Conservation (phyloP, 2,329 filamentous ascomycete genomes). For the Diaporthe destruens region DNA sequence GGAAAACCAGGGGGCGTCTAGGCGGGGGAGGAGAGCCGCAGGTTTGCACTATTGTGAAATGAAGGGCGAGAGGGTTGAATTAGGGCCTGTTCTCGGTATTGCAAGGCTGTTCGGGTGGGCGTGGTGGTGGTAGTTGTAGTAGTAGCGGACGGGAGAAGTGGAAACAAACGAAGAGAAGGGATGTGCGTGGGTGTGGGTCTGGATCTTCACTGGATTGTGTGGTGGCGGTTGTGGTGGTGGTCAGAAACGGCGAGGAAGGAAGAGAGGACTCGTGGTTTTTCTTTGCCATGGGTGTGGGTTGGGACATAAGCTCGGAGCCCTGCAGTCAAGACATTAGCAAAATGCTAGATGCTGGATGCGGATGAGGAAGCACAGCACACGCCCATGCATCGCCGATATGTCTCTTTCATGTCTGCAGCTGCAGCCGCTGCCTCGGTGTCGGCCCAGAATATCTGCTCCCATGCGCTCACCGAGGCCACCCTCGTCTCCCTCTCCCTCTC, state of each 20-base stretch:
- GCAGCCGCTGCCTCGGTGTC: not conserved
- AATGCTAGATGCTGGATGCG: conserved; percentile 26
- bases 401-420: not conserved
- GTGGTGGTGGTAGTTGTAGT: not conserved
- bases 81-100: conserved; percentile 26
- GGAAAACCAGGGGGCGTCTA: conserved; percentile 18
- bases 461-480: not conserved
- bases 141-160: not conserved
- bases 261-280: not conserved
- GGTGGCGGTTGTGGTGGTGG: conserved; percentile 19
- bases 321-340: conserved; percentile 33
- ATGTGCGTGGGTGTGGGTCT: conserved; percentile 3
- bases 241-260: conserved; percentile 17
- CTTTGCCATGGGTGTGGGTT: not conserved
- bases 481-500: not conserved
- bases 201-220: not conserved
- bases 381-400: not conserved
- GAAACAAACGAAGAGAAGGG: conserved; percentile 11
- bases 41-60: conserved; percentile 27
- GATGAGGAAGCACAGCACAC: conserved; percentile 1
- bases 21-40: conserved; percentile 8
- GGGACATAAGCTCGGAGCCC: conserved; percentile 26
- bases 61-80: conserved; percentile 27
- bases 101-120: conserved; percentile 4
- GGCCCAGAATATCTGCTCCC: not conserved